Conservation (phyloP, 2,329 filamentous ascomycete species). For the Verticillium tricorpus region DNA sequence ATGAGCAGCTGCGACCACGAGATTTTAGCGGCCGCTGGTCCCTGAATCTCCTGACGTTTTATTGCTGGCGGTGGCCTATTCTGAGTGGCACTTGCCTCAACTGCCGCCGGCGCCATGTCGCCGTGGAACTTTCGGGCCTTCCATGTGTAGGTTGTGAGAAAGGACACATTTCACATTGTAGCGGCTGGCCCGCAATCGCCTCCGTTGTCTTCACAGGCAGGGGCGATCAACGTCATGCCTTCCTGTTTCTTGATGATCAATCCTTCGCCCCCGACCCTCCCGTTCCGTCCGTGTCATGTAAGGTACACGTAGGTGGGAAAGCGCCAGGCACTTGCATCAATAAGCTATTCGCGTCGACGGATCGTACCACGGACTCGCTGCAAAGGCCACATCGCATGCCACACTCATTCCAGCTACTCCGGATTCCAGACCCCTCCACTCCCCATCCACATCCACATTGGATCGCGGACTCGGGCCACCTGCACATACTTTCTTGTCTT, state of each 20-base stretch:
- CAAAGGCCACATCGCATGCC: background rate
- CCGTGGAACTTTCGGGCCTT: background rate
- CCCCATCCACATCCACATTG: background rate
- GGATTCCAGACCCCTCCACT: background rate
- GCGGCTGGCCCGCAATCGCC: background rate
- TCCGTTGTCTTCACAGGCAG: background rate
- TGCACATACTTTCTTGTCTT: background rate
- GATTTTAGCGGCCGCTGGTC: constrained; percentile 8
- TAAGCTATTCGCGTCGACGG: background rate
- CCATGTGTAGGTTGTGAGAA: background rate
- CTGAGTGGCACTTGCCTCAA: background rate
- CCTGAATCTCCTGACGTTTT: constrained; percentile 15
- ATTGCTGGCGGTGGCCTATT: background rate
- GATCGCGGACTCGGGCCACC: background rate
- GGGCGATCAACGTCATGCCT: background rate
- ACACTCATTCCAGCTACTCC: background rate
- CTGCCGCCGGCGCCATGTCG: background rate
- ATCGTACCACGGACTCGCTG: background rate
- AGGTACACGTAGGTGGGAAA: background rate
- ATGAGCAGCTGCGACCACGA: constrained; percentile 1
- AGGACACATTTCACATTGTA: background rate
- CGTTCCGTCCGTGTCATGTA: background rate
- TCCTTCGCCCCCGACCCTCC: background rate
- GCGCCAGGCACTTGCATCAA: background rate
- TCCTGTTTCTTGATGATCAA: background rate